Base-by-base conservation (phyloP, 2,329 filamentous ascomycete genomes). In the Triangularia verruculosa region DNA sequence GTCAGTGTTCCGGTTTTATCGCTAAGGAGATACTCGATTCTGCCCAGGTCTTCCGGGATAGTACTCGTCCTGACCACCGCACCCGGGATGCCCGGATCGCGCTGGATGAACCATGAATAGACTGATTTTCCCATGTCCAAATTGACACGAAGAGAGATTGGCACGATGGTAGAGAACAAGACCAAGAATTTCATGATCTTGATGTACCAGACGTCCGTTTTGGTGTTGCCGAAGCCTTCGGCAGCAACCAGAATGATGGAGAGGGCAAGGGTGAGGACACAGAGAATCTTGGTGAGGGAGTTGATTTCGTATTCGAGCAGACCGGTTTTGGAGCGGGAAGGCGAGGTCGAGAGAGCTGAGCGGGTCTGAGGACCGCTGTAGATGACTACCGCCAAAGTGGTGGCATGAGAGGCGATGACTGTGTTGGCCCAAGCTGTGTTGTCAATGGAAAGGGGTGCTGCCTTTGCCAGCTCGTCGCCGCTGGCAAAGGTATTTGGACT, bases 351-450 rank as follows among this genome's bases (percentile, higher is more conserved):
- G 32, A 99, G 82, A 5, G 95, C 93, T 25, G 96, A 96, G 64
- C 96, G 87, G 1, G 95, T 99, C 76, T 99, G 92, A 0, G 92
- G 89, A 0, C 95, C 96, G 3, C 95, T 98, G 75, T 99, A 99
- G 66, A 99, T 83, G 58, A 99, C 91, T 1, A 93, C 92, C 2
- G 93, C 94, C 64, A 97, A 82, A 0, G 95, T 95, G 3, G 86
- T 91, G 1, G 91, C 94, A 74, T 93, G 95, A 1, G 94, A 98
- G 1, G 95, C 95, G 65, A 99, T 90, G 24, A 99, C 91, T 0
- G 95, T 99, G 74, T 98, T 99, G 17, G 94, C 94, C 95, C 96
- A 99, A 9, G 96, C 95, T 7, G 95, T 98, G 73, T 99, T 97
- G 77, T 99, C 95, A 67, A 99, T 97, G 1, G 87, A 92, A 39